phyloP scores from a whole-genome alignment of 2,329 filamentous ascomycete genomes.

The Mycogone perniciosa region DNA sequence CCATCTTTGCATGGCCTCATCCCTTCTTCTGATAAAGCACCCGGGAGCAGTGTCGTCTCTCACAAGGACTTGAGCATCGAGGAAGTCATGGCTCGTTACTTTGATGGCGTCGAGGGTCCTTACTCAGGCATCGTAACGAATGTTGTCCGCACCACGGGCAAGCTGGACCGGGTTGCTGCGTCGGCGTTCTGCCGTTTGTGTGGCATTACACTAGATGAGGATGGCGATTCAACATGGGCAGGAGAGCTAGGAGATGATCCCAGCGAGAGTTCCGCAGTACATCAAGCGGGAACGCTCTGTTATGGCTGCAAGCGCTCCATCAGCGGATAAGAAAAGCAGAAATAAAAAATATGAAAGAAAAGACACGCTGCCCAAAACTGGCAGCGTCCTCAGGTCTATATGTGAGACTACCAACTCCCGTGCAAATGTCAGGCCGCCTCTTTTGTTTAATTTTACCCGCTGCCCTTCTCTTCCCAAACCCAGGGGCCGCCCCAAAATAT shows the following conservation, averaged over 20 bases:
- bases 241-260: slow-evolving; percentile 49
- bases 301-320: slow-evolving; percentile 69
- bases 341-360: not conserved
- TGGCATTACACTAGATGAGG: slow-evolving; percentile 57
- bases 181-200: slow-evolving; percentile 58
- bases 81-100: slow-evolving; percentile 83
- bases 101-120: slow-evolving; percentile 69
- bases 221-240: slow-evolving; percentile 57
- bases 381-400: slow-evolving; percentile 9
- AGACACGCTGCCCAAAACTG: not conserved
- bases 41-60: slow-evolving; percentile 42
- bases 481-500: slow-evolving; percentile 5
- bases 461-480: slow-evolving; percentile 4
- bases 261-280: slow-evolving; percentile 17
- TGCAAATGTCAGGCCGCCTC: slow-evolving; percentile 12
- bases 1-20: slow-evolving; percentile 47
- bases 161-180: slow-evolving; percentile 52
- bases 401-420: slow-evolving; percentile 13
- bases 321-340: slow-evolving; percentile 34
- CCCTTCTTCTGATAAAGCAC: slow-evolving; percentile 29
- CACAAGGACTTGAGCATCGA: slow-evolving; percentile 83
- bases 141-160: slow-evolving; percentile 85
- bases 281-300: slow-evolving; percentile 45
- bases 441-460: slow-evolving; percentile 6
- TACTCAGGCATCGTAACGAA: slow-evolving; percentile 93